Conservation (phyloP, 73 alveolate genomes). For the Urostyla sp. region DNA sequence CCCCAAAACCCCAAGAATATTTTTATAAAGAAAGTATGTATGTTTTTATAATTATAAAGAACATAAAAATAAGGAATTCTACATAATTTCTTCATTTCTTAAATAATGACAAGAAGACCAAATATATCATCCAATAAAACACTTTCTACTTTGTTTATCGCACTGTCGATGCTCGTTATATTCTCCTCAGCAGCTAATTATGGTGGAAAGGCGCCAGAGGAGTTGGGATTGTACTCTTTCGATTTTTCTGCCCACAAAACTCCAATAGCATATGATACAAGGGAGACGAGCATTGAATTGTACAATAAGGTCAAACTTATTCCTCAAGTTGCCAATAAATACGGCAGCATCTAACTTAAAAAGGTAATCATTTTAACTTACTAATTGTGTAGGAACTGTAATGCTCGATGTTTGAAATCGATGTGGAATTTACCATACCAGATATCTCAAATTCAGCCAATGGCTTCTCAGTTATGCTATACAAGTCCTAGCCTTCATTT, state of each 20-base stretch:
- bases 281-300: background rate
- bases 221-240: constrained; percentile 2
- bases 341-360: constrained; percentile 21
- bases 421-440: constrained; percentile 11
- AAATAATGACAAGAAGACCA: too few relatives aligned
- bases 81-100: too few relatives aligned
- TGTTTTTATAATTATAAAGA: too few relatives aligned
- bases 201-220: too few relatives aligned
- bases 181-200: too few relatives aligned
- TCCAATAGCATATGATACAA: constrained; percentile 27
- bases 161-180: too few relatives aligned
- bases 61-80: too few relatives aligned
- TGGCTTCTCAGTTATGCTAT: constrained; percentile 9
- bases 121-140: too few relatives aligned
- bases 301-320: constrained; percentile 2
- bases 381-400: background rate
- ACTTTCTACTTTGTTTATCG: too few relatives aligned
- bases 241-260: constrained; percentile 33
- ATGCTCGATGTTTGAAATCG: background rate
- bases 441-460: background rate
- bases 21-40: too few relatives aligned
- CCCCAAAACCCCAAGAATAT: too few relatives aligned
- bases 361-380: constrained; percentile 16
- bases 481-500: background rate
- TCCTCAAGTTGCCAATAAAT: background rate